Evolutionary conservation across 495 filamentous ascomycete species (phyloP).

Genomic region (Parachaetomium inaequale): DNA sequence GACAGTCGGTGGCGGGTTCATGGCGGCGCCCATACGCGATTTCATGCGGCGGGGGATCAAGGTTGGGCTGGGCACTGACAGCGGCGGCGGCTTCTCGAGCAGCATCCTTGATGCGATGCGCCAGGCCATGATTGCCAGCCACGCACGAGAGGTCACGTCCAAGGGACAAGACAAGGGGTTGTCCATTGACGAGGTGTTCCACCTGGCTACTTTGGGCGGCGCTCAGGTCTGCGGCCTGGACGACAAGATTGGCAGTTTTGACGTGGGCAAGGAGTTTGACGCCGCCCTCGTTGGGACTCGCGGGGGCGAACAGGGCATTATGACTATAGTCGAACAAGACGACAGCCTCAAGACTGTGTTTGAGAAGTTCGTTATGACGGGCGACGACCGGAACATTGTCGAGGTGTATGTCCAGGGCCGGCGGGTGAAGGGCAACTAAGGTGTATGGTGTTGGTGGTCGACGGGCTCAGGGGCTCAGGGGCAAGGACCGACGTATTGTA

Average conservation of each 20-base stretch:
- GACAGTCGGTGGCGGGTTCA: conserved; percentile 57
- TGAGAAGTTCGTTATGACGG: conserved; percentile 64
- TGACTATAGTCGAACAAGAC: conserved; percentile 52
- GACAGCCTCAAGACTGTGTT: conserved; percentile 49
- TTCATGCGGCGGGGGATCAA: conserved; percentile 57
- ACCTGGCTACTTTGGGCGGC: conserved; percentile 60
- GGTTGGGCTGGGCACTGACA: conserved; percentile 64
- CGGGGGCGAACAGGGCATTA: conserved; percentile 43
- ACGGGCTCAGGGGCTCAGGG: not conserved
- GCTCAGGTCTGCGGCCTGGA: conserved; percentile 58
- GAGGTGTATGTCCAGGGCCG: conserved; percentile 56
- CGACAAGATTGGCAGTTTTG: conserved; percentile 55
- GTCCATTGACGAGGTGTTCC: conserved; percentile 54
- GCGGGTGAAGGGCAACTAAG: conserved; percentile 31
- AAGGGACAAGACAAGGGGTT: conserved; percentile 48
- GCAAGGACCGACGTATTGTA: not conserved
- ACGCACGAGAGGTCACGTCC: conserved; percentile 49
- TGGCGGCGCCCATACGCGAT: conserved; percentile 57
- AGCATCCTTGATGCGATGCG: conserved; percentile 58
- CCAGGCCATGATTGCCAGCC: conserved; percentile 58
- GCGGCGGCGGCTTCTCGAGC: conserved; percentile 60
- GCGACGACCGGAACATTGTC: conserved; percentile 60
- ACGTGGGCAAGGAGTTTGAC: conserved; percentile 62
- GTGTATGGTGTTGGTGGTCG: no score
- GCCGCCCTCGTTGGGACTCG: conserved; percentile 52